Conservation (phyloP, 306 rosid species). For the Lathyrus tuberosus region DNA sequence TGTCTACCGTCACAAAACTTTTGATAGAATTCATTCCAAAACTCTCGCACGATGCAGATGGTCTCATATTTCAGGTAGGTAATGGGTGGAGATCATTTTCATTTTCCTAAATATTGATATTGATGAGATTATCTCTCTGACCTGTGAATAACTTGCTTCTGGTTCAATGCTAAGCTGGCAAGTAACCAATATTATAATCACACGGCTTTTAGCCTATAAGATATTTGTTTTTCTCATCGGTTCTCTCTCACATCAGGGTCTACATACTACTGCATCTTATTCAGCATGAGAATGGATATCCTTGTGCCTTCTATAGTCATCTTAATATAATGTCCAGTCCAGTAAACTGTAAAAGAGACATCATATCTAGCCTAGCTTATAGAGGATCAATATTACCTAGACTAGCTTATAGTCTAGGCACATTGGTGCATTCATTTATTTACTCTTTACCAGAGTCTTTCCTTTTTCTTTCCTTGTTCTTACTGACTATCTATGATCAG, state of each 20-base stretch:
- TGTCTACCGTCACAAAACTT: slow-evolving; percentile 84
- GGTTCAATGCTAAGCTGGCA: slow-evolving; percentile 16
- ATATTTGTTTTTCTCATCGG: slow-evolving; percentile 23
- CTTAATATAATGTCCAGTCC: slow-evolving; percentile 29
- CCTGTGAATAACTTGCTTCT: slow-evolving; percentile 31
- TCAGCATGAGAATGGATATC: slow-evolving; percentile 27
- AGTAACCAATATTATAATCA: slow-evolving; percentile 13
- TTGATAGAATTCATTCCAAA: slow-evolving; percentile 83
- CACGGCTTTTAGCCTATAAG: slow-evolving; percentile 12
- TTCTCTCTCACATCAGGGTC: slow-evolving; percentile 30
- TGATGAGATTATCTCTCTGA: slow-evolving; percentile 26
- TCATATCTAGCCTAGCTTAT: slow-evolving; percentile 27
- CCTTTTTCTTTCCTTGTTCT: slow-evolving; percentile 26
- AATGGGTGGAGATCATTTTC: slow-evolving; percentile 44
- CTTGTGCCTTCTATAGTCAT: slow-evolving; percentile 26
- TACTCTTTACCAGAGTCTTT: slow-evolving; percentile 22
- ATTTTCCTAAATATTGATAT: slow-evolving; percentile 22
- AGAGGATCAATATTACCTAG: slow-evolving; percentile 35
- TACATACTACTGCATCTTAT: neutral
- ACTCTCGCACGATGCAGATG: slow-evolving; percentile 96
- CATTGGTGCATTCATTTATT: slow-evolving; percentile 25
- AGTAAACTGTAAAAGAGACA: slow-evolving; percentile 1
- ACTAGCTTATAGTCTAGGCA: slow-evolving; percentile 28
- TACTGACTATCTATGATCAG: slow-evolving; percentile 47
- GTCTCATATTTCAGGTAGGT: slow-evolving; percentile 93